Base-by-base conservation (phyloP, 2,329 filamentous ascomycete genomes). In the Xylariales sp. region DNA sequence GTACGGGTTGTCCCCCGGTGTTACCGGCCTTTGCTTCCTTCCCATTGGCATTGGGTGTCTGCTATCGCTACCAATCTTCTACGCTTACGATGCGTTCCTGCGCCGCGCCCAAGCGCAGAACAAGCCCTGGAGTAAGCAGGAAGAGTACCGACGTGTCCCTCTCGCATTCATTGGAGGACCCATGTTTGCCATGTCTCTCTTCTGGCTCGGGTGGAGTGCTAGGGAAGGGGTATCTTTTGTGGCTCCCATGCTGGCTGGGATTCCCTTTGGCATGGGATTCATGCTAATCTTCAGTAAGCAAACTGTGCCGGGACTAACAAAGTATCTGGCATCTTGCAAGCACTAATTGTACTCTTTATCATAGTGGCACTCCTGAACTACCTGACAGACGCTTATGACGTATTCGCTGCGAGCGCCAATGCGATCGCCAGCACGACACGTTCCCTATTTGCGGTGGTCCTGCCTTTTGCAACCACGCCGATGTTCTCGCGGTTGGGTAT, bases 81-180 rank as follows among this genome's bases (percentile, higher is more conserved):
- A 83, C 35, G 62, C 60, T 30, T 90, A 81, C 72, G 85, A 89
- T 53, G 55, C 54, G 14, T 66, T 78, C 32, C 70, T 87, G 20
- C 61, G 64, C 4, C 66, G 66, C 32, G 76, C 78, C 4, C 67
- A 72, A 46, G 57, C 57, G 10, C 55, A 58, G 8, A 59, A 69
- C 27, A 72, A 69, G 3, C 45, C 63, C 2, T 89, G 84, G 82
- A 66, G 76, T 1, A 62, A 63, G 18, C 68, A 71, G 32, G 81
- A 85, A 48, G 74, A 90, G 53, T 82, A 78, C 53, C 74, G 81
- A 5, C 76, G 86, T 2, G 68, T 91, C 0, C 85, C 86, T 0
- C 66, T 90, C 3, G 85, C 83, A 5, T 84, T 78, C 52, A 50
- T 87, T 14, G 85, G 83, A 1, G 83, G 85, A 0, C 83, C 84